Base-by-base conservation (phyloP, 169 alveolate species). In the Eimeria falciformis region DNA sequence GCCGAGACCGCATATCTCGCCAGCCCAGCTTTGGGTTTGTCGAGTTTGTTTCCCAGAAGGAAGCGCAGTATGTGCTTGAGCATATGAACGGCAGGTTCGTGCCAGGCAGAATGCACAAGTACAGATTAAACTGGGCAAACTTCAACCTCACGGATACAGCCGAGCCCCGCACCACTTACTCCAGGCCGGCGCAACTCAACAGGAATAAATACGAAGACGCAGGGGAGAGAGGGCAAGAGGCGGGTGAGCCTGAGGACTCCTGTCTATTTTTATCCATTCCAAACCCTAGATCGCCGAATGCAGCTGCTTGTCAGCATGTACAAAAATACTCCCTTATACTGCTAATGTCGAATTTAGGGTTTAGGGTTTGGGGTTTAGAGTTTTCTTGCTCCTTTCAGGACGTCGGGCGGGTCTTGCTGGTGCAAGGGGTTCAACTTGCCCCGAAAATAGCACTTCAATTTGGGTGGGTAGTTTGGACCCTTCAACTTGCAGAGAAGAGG, bases 401-500 rank as follows among this genome's bases (percentile, higher is more conserved):
- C 65, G 65, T 21, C 65, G 65, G 7, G 9, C n/a, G 17, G 65
- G 65, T 53, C 25, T 21, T 53, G 65, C 3, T 53, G 65, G 25
- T 53, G 17, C 65, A 12, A 12, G 65, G 65, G 65, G 55, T 18
- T 17, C 9, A 25, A 6, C 43, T 7, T 25, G 77, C 45, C 77
- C 88, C 9, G 14, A 56, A n/a, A 53, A 58, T 29, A 77, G 91
- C 79, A 66, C 68, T 3, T 90, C 93, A 1, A 25, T 90, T 6
- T 90, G 93, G 93, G 68, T 90, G 9, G 93, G 93, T 18, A 75
- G 93, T 21, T 40, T 90, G 21, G 90, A 90, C 66, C 93, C 93
- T 1, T 68, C 79, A 7, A 90, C 93, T 3, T 40, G 66, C 56
- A 58, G 83, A 25, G 93, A 90, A 47, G 93, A 90, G 56, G 40